Conservation (phyloP, 257 asterid genomes). For the Catharanthus roseus region DNA sequence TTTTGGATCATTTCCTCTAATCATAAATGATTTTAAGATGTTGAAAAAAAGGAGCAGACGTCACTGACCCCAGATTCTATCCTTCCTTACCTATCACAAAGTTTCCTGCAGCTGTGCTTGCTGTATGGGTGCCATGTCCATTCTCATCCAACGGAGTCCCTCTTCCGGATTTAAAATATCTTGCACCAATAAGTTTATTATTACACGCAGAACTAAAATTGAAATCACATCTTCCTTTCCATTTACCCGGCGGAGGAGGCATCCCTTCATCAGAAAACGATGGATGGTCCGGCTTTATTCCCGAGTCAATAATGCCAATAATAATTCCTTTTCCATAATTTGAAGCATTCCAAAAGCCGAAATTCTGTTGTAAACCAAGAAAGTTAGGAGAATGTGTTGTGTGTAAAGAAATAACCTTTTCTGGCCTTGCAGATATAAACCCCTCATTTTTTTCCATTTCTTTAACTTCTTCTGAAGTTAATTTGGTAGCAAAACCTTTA, state of each 20-base stretch:
- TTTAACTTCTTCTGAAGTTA: constrained; percentile 25
- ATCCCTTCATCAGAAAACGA: constrained; percentile 47
- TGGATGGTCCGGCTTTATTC: constrained; percentile 46
- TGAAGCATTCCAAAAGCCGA: constrained; percentile 46
- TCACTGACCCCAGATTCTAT: too few relatives aligned
- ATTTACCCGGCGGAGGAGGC: constrained; percentile 52
- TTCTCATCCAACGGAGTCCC: constrained; percentile 16
- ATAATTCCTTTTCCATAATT: constrained; percentile 47
- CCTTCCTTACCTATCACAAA: too few relatives aligned
- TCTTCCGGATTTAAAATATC: constrained; percentile 8
- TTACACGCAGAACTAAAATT: constrained; percentile 31
- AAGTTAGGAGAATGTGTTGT: constrained; percentile 47
- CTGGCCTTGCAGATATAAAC: constrained; percentile 15
- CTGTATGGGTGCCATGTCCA: constrained; percentile 38
- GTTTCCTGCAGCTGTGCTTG: constrained; percentile 28
- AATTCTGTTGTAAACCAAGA: constrained; percentile 37
- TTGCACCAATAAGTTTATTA: constrained; percentile 45
- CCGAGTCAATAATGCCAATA: constrained; percentile 50
- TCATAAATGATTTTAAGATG: too few relatives aligned
- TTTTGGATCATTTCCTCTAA: too few relatives aligned
- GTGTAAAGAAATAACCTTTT: constrained; percentile 10
- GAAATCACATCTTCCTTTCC: constrained; percentile 55
- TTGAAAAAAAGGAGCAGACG: too few relatives aligned
- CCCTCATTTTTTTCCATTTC: constrained; percentile 15
- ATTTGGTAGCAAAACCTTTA: constrained; percentile 29